Evolutionary conservation across 768 basidiomycete species (phyloP).

Genomic region (Lactarius sp.): DNA sequence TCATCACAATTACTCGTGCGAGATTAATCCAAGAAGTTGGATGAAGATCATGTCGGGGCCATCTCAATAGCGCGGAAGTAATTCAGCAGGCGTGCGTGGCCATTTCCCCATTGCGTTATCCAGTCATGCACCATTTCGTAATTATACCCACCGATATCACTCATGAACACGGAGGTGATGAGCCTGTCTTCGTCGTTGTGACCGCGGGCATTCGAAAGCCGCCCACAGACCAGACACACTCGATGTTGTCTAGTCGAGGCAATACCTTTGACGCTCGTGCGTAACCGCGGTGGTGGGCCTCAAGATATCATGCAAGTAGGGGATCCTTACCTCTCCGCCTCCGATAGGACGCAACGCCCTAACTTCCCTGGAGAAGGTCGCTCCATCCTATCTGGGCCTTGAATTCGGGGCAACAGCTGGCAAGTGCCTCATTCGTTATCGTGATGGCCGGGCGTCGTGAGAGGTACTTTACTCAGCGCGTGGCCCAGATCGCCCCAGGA

Average conservation of each 20-base stretch:
- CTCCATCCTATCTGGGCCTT: too few species aligned
- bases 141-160: neutral
- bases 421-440: too few species aligned
- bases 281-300: neutral
- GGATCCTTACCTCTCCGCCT: slow-evolving; percentile 33
- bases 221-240: slow-evolving; percentile 31
- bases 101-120: neutral
- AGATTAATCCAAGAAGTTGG: neutral
- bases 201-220: slow-evolving; percentile 16
- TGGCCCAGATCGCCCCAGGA: too few species aligned
- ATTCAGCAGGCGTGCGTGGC: neutral
- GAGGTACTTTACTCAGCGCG: too few species aligned
- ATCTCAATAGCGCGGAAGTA: neutral
- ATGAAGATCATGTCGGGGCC: slow-evolving; percentile 9
- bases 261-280: slow-evolving; percentile 27
- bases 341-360: slow-evolving; percentile 31
- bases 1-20: neutral
- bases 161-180: neutral
- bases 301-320: slow-evolving; percentile 26
- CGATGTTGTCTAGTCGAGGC: slow-evolving; percentile 29
- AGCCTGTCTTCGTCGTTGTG: neutral
- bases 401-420: too few species aligned
- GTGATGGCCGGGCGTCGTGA: too few species aligned
- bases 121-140: slow-evolving; percentile 11
- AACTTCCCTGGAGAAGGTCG: slow-evolving; percentile 27